Evolutionary conservation across 139 green algal species (phyloP).

Genomic region (Ettlia oleoabundans): DNA sequence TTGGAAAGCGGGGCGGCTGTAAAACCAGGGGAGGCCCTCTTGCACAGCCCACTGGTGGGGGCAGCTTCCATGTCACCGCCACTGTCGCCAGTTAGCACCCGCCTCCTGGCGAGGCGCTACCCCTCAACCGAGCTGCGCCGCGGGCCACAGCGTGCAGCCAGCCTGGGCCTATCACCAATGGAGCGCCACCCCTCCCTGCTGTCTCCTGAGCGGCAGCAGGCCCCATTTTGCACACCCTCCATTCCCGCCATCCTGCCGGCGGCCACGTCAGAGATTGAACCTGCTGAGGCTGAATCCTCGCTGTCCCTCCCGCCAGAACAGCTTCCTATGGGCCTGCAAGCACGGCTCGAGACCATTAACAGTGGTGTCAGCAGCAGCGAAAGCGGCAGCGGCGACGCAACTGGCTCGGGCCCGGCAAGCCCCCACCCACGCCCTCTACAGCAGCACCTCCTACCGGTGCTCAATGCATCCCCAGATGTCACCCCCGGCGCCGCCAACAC

Average conservation of each 20-base stretch:
- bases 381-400: neutral
- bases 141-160: slow-evolving; percentile 12
- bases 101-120: slow-evolving; percentile 1
- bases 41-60: neutral
- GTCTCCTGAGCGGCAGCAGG: neutral
- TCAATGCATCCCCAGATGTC: neutral
- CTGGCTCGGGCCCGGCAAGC: neutral
- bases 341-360: too few relatives aligned
- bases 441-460: neutral
- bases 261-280: neutral
- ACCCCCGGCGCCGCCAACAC: neutral
- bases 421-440: neutral
- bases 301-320: too few relatives aligned
- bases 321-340: too few relatives aligned
- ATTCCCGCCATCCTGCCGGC: too few relatives aligned
- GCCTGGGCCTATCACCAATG: neutral
- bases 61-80: slow-evolving; percentile 16
- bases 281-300: too few relatives aligned
- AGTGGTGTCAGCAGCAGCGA: neutral
- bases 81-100: slow-evolving; percentile 11
- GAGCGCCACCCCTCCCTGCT: slow-evolving; percentile 9
- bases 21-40: neutral
- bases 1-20: neutral
- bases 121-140: neutral
- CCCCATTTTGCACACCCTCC: neutral